A percentile compares a stretch with the other conserved stretches of the same genome.
phyloP scores from a whole-genome alignment of 2,329 filamentous ascomycete species.

The Verticillium albo-atrum region DNA sequence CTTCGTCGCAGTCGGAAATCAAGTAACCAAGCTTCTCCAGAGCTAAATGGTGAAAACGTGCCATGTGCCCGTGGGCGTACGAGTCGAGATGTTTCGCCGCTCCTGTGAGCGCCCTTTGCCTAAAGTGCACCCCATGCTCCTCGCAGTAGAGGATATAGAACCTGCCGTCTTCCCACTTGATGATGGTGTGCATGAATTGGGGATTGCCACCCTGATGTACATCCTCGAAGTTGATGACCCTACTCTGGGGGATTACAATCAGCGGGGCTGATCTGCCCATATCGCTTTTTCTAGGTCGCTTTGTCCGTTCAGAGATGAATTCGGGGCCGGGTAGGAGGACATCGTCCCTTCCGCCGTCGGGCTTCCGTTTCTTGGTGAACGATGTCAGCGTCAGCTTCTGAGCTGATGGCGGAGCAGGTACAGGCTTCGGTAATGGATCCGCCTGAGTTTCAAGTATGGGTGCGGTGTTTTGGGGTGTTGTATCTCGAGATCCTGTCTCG shows the following conservation, averaged over 20 bases:
- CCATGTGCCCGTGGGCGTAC: conserved; percentile 7
- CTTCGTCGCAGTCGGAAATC: conserved; percentile 11
- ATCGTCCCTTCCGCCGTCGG: not conserved
- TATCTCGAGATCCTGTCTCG: not conserved
- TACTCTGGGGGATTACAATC: conserved; percentile 2
- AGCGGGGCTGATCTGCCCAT: not conserved
- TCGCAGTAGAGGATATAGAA: conserved; percentile 16
- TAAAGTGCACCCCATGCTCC: conserved; percentile 15
- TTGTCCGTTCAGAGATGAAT: not conserved
- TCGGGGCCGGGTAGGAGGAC: not conserved
- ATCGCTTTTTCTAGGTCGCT: not conserved
- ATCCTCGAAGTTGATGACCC: conserved; percentile 15
- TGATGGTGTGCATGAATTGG: conserved; percentile 13
- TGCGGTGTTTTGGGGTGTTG: not conserved
- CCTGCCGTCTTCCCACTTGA: conserved; percentile 6
- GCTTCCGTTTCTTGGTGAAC: not conserved
- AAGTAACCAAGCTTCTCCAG: conserved; percentile 10
- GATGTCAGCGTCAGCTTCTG: too few species aligned
- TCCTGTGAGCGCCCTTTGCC: conserved; percentile 7
- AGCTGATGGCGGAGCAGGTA: too few species aligned
- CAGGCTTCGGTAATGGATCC: too few species aligned
- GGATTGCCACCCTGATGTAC: conserved; percentile 15
- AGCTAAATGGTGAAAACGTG: conserved; percentile 6
- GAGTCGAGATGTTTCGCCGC: conserved; percentile 14
- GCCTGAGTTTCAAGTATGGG: too few species aligned